phyloP scores from a whole-genome alignment of 108 stramenopile genomes.

The Asterionellopsis glacialis region DNA sequence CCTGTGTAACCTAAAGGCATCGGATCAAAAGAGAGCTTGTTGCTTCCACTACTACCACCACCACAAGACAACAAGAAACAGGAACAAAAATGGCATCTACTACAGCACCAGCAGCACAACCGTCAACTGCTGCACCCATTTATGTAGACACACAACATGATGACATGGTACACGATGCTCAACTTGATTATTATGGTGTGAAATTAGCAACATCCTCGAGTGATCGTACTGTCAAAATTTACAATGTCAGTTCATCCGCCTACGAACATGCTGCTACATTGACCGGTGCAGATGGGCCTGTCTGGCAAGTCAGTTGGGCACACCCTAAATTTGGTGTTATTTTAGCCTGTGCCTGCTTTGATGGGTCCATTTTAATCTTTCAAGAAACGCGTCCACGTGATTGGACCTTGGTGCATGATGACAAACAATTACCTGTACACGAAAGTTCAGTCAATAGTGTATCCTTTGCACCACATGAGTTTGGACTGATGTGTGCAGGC shows the following conservation, averaged over 20 bases:
- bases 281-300: slow-evolving; percentile 87
- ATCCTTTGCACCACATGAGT: slow-evolving; percentile 86
- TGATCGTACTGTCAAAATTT: slow-evolving; percentile 92
- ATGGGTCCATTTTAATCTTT: slow-evolving; percentile 83
- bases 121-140: slow-evolving; percentile 32
- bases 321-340: slow-evolving; percentile 93
- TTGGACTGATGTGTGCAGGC: slow-evolving; percentile 61
- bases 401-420: slow-evolving; percentile 77
- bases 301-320: slow-evolving; percentile 94
- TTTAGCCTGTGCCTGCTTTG: slow-evolving; percentile 87
- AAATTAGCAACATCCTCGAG: slow-evolving; percentile 90
- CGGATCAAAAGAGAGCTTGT: too few species aligned
- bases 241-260: slow-evolving; percentile 76
- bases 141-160: slow-evolving; percentile 92
- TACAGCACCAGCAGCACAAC: neutral
- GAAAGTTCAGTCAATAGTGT: slow-evolving; percentile 80
- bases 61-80: too few species aligned
- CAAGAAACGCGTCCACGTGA: slow-evolving; percentile 75
- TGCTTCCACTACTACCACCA: too few species aligned
- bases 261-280: slow-evolving; percentile 81
- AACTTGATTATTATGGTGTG: slow-evolving; percentile 93
- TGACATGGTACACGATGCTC: slow-evolving; percentile 93
- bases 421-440: slow-evolving; percentile 52
- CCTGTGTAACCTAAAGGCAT: too few species aligned
- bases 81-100: neutral